Conservation (phyloP, 352 stramenopile species). For the Globisporangium alternatum region DNA sequence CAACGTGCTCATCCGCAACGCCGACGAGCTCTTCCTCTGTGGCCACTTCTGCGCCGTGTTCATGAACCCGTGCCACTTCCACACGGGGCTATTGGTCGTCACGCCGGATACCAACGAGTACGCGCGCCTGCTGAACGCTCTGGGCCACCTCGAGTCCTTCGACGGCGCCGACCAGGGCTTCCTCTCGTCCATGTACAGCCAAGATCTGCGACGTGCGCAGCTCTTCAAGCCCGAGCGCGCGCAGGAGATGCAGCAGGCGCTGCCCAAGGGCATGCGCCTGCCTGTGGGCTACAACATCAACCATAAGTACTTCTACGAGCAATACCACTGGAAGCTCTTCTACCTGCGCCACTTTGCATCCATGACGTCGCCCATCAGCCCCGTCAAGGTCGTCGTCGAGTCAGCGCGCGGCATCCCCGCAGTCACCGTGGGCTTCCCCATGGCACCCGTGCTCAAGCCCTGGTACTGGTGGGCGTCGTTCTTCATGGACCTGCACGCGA, state of each 20-base stretch:
- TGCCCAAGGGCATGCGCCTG: conserved; percentile 68
- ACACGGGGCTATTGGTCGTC: conserved; percentile 84
- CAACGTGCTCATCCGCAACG: conserved; percentile 87
- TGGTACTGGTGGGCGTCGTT: conserved; percentile 88
- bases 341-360: conserved; percentile 82
- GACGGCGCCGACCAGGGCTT: conserved; percentile 86
- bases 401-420: conserved; percentile 73
- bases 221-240: conserved; percentile 64
- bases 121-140: conserved; percentile 54
- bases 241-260: conserved; percentile 24
- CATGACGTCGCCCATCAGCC: conserved; percentile 85
- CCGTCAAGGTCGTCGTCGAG: conserved; percentile 83
- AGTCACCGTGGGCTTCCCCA: conserved; percentile 82
- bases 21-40: conserved; percentile 87
- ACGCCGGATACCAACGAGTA: conserved; percentile 74
- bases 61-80: conserved; percentile 91
- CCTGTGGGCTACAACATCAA: conserved; percentile 90
- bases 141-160: conserved; percentile 68
- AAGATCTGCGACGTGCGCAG: conserved; percentile 63
- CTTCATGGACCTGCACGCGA: conserved; percentile 74
- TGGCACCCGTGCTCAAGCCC: conserved; percentile 85
- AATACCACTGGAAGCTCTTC: conserved; percentile 89
- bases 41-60: conserved; percentile 88
- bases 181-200: conserved; percentile 83
- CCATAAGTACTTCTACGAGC: conserved; percentile 89